These are phyloP conservation scores for Triangularia verruculosa DNA, from an alignment of 2,329 filamentous ascomycete genomes.

Conservation along the genomic window DNA sequence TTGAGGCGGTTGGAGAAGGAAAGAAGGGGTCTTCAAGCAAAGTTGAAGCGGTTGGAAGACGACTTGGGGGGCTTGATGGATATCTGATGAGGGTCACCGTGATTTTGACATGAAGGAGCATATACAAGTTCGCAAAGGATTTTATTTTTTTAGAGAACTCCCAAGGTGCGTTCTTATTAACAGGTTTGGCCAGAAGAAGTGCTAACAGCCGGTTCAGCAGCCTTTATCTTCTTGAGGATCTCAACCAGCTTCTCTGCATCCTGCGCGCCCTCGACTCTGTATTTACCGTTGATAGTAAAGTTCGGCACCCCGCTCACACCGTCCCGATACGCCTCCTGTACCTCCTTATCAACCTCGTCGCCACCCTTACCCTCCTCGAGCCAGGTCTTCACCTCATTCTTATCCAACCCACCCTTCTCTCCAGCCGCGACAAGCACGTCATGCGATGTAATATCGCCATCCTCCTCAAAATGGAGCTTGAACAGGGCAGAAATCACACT, in stretches of 20 bases:
- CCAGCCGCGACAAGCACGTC: slow-evolving; percentile 52
- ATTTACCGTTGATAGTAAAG: slow-evolving; percentile 67
- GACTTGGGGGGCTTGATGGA: slow-evolving; percentile 53
- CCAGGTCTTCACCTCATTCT: slow-evolving; percentile 51
- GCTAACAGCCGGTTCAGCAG: slow-evolving; percentile 25
- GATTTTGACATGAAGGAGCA: slow-evolving; percentile 21
- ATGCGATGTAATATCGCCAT: slow-evolving; percentile 59
- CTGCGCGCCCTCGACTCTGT: slow-evolving; percentile 69
- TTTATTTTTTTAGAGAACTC: not conserved
- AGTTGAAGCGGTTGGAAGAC: slow-evolving; percentile 52
- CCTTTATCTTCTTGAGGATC: slow-evolving; percentile 55
- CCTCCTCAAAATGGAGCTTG: slow-evolving; percentile 62
- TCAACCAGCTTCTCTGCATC: slow-evolving; percentile 65
- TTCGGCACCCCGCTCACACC: slow-evolving; percentile 67
- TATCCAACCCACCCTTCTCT: slow-evolving; percentile 52
- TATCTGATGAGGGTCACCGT: slow-evolving; percentile 38
- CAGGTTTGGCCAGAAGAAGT: slow-evolving; percentile 13
- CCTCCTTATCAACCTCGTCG: slow-evolving; percentile 55
- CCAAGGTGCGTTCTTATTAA: slow-evolving; percentile 3
- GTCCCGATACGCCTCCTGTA: slow-evolving; percentile 48
- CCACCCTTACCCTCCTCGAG: slow-evolving; percentile 54
- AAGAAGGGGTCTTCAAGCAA: slow-evolving; percentile 54
- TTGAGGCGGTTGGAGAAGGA: slow-evolving; percentile 53
- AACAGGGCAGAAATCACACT: slow-evolving; percentile 62
- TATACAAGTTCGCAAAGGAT: not conserved